Conservation (phyloP, 345 rosid species). For the Ceriops decandra region DNA sequence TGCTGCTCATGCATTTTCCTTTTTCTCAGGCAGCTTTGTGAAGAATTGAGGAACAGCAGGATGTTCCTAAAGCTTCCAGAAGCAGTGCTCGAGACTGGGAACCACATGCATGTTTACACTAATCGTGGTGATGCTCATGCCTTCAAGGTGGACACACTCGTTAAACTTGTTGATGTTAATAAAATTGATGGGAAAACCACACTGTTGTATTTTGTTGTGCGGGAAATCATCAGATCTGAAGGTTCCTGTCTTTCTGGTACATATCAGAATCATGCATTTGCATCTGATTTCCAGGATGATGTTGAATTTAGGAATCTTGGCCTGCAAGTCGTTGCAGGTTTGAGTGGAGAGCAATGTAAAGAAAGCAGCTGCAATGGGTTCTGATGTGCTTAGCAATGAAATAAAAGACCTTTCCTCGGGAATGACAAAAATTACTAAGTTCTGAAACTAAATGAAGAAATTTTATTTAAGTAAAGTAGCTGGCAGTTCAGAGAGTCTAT, state of each 20-base stretch:
- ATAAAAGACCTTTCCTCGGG: conserved; percentile 52
- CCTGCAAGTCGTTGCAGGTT: conserved; percentile 74
- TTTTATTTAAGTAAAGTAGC: conserved; percentile 23
- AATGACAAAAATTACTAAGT: conserved; percentile 52
- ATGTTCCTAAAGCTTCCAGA: conserved; percentile 87
- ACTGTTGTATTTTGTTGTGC: conserved; percentile 84
- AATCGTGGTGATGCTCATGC: conserved; percentile 89
- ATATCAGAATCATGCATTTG: conserved; percentile 27
- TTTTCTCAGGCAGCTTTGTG: conserved; percentile 62
- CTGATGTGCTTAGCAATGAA: conserved; percentile 54
- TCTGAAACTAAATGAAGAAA: conserved; percentile 36
- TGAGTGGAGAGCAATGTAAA: conserved; percentile 81
- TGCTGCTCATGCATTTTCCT: conserved; percentile 8
- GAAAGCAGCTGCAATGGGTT: conserved; percentile 91
- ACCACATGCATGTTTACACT: conserved; percentile 94
- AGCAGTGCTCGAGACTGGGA: conserved; percentile 92
- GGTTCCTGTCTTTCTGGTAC: conserved; percentile 53
- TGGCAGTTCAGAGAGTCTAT: conserved; percentile 54
- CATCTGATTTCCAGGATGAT: conserved; percentile 52
- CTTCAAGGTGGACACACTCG: conserved; percentile 91
- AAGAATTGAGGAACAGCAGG: conserved; percentile 69
- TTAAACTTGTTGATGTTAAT: conserved; percentile 80
- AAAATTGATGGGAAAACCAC: conserved; percentile 92
- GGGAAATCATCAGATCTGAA: conserved; percentile 78
- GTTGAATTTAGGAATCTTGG: conserved; percentile 70